These are phyloP conservation scores for Gossypium ekmanianum DNA, from an alignment of 345 rosid genomes.

Conservation along the genomic window DNA sequence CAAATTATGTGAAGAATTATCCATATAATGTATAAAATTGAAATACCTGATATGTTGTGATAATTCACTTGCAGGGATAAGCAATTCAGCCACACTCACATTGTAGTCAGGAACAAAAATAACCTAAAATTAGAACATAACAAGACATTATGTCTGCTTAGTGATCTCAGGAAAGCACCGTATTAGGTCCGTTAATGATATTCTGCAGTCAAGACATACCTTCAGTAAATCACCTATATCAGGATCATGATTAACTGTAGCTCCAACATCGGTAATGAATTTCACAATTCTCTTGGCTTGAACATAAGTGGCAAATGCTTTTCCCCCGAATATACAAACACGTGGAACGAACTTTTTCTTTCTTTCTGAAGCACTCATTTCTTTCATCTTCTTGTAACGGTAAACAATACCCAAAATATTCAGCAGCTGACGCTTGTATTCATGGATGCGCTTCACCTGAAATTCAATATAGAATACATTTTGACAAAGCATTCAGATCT, in stretches of 20 bases:
- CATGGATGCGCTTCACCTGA: conserved; percentile 77
- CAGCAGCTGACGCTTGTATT: conserved; percentile 70
- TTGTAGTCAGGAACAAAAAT: conserved; percentile 77
- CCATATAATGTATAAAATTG: conserved; percentile 11
- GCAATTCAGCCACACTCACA: conserved; percentile 79
- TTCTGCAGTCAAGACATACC: conserved; percentile 32
- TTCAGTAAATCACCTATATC: conserved; percentile 72
- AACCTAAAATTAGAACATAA: conserved; percentile 40
- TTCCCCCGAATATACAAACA: conserved; percentile 79
- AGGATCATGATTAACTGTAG: conserved; percentile 61
- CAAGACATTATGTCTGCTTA: background rate
- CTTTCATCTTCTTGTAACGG: conserved; percentile 77
- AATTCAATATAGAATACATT: background rate
- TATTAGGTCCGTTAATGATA: conserved; percentile 5
- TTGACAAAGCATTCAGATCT: conserved; percentile 2
- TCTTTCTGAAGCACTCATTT: conserved; percentile 55
- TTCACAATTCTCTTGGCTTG: conserved; percentile 84
- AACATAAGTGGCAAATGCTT: conserved; percentile 74
- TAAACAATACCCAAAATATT: conserved; percentile 70
- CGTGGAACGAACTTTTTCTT: conserved; percentile 51
- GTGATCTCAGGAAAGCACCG: background rate
- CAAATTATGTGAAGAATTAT: background rate
- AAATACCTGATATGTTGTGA: conserved; percentile 77
- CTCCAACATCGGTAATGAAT: conserved; percentile 66
- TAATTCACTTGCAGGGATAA: conserved; percentile 84